phyloP scores from a whole-genome alignment of 169 alveolate species.

The Besnoitia besnoiti region DNA sequence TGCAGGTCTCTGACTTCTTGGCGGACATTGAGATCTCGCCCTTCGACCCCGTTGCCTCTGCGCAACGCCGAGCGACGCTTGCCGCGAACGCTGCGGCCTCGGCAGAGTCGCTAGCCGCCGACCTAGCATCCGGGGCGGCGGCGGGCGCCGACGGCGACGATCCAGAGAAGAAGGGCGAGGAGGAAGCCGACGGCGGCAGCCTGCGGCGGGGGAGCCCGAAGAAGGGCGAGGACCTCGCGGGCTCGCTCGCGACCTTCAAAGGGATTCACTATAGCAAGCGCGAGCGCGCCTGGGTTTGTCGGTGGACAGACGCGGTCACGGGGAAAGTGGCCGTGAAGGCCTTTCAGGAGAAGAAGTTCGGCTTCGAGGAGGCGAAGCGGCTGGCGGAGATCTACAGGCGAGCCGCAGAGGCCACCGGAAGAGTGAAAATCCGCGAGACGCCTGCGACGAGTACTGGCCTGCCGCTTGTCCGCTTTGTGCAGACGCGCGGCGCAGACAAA shows the following conservation, averaged over 20 bases:
- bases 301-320: conserved; percentile 49
- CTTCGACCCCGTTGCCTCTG: background rate
- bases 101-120: background rate
- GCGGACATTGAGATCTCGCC: conserved; percentile 19
- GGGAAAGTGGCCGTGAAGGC: conserved; percentile 45
- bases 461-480: background rate
- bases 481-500: conserved; percentile 16
- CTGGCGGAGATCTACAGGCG: conserved; percentile 39
- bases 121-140: background rate
- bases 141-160: background rate
- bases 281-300: conserved; percentile 50
- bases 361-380: conserved; percentile 51
- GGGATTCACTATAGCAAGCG: conserved; percentile 60
- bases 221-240: background rate
- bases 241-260: background rate
- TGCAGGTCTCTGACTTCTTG: background rate
- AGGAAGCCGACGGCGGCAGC: too few relatives aligned
- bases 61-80: background rate
- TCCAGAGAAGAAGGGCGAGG: background rate
- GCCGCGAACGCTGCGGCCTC: background rate
- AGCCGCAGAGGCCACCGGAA: conserved; percentile 44
- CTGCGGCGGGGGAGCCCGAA: too few relatives aligned
- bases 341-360: conserved; percentile 45
- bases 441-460: background rate
- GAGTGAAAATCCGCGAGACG: conserved; percentile 25